Percentiles rank a stretch among this genome's conserved stretches.
Conservation (phyloP, 1,284 basidiomycete species). For the Microbotryum scabiosae region DNA sequence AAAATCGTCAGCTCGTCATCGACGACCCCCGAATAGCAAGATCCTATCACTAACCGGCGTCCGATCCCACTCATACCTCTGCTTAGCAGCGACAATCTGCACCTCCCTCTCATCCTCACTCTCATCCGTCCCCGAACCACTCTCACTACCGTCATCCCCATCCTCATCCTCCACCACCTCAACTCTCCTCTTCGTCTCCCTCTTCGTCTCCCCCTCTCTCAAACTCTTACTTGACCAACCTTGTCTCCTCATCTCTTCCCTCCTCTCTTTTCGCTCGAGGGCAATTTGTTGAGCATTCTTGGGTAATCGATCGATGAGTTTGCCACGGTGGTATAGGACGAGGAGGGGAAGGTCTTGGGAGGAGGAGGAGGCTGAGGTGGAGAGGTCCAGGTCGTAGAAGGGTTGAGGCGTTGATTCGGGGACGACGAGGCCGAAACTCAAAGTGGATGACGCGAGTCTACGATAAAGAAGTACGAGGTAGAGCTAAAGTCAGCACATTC, state of each 20-base stretch:
- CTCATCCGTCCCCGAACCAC: not conserved
- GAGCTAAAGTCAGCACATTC: not conserved
- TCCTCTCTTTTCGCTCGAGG: not conserved
- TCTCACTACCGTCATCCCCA: conserved; percentile 5
- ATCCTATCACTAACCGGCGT: not conserved
- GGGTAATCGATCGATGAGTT: conserved; percentile 10
- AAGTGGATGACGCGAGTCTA: not conserved
- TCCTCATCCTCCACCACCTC: not conserved
- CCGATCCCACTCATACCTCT: conserved; percentile 19
- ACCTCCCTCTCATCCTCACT: conserved; percentile 23
- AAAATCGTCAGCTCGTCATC: too few relatives aligned
- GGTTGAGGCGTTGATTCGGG: conserved; percentile 9
- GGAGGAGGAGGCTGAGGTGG: conserved; percentile 10
- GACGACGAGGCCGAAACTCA: conserved; percentile 13
- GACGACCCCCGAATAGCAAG: too few relatives aligned
- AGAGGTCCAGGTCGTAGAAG: conserved; percentile 26
- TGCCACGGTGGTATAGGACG: conserved; percentile 13
- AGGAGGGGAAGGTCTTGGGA: conserved; percentile 17
- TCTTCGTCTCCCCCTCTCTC: not conserved
- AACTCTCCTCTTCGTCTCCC: conserved; percentile 2
- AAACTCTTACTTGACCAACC: not conserved
- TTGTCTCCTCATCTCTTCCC: not conserved
- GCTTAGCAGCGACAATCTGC: conserved; percentile 3
- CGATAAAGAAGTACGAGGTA: not conserved
- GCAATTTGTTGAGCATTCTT: conserved; percentile 1